These are phyloP conservation scores for Mentha longifolia DNA, from an alignment of 257 asterid genomes.

Conservation along the genomic window DNA sequence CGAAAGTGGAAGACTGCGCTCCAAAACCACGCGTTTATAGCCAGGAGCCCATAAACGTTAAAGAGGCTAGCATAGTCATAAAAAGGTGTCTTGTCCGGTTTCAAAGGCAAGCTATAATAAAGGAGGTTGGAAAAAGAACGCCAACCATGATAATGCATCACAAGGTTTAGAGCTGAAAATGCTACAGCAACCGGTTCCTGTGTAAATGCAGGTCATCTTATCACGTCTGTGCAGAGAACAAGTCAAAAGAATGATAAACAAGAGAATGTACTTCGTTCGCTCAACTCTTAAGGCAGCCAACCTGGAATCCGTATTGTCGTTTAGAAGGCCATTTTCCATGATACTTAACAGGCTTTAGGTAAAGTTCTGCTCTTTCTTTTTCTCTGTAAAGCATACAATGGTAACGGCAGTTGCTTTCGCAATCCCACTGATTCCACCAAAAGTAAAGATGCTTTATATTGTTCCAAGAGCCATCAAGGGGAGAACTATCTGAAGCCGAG, in stretches of 20 bases:
- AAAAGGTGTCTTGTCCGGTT: slow-evolving; percentile 52
- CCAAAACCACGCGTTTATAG: slow-evolving; percentile 82
- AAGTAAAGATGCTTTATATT: slow-evolving; percentile 52
- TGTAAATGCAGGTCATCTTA: slow-evolving; percentile 27
- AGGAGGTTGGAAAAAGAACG: slow-evolving; percentile 56
- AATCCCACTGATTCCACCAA: slow-evolving; percentile 66
- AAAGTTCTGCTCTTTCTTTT: slow-evolving; percentile 60
- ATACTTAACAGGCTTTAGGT: slow-evolving; percentile 62
- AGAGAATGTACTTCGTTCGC: background rate
- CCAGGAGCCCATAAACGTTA: slow-evolving; percentile 57
- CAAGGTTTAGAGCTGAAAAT: slow-evolving; percentile 70
- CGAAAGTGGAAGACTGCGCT: slow-evolving; percentile 68
- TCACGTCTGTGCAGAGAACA: slow-evolving; percentile 27
- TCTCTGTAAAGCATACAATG: slow-evolving; percentile 71
- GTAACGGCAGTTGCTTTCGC: slow-evolving; percentile 68
- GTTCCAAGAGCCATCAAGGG: slow-evolving; percentile 48
- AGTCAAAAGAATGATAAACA: slow-evolving; percentile 1
- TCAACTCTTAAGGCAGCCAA: slow-evolving; percentile 40
- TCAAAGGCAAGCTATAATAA: slow-evolving; percentile 61
- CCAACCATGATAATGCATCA: slow-evolving; percentile 77
- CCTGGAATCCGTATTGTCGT: slow-evolving; percentile 68
- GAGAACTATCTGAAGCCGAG: slow-evolving; percentile 48
- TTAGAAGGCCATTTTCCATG: slow-evolving; percentile 77
- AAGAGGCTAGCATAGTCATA: slow-evolving; percentile 61
- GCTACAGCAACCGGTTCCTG: slow-evolving; percentile 76